These are phyloP conservation scores for Lathyrus aphaca DNA, from an alignment of 306 rosid genomes.

Conservation along the genomic window DNA sequence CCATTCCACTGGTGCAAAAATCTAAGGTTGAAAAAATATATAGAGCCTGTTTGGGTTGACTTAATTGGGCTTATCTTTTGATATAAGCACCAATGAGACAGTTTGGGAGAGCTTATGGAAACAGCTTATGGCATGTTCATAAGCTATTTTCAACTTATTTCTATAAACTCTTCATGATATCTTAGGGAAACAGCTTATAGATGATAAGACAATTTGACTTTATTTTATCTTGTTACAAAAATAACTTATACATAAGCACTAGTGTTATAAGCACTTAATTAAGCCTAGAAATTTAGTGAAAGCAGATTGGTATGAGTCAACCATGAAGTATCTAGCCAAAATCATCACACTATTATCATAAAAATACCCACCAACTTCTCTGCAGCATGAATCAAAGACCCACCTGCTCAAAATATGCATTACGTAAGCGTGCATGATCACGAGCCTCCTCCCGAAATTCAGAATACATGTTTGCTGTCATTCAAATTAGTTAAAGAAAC, in stretches of 20 bases:
- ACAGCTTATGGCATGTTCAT: no score
- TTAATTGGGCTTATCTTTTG: not conserved
- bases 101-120: not conserved
- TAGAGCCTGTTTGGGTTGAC: not conserved
- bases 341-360: conserved; percentile 12
- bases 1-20: conserved; percentile 28
- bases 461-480: conserved; percentile 92
- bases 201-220: not conserved
- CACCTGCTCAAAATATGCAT: conserved; percentile 96
- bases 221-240: not conserved
- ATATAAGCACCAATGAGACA: not conserved
- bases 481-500: conserved; percentile 57
- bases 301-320: not conserved
- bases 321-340: conserved; percentile 10
- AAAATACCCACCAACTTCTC: conserved; percentile 21
- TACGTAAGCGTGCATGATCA: conserved; percentile 93
- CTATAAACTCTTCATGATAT: not conserved
- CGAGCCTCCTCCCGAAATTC: conserved; percentile 98
- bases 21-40: conserved; percentile 12
- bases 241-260: not conserved
- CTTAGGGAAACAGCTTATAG: not conserved
- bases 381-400: conserved; percentile 34
- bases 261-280: not conserved
- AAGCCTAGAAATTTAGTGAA: not conserved
- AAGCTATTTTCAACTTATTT: no score